Conservation (phyloP, 352 stramenopile species). For the Phytophthora sp. region DNA sequence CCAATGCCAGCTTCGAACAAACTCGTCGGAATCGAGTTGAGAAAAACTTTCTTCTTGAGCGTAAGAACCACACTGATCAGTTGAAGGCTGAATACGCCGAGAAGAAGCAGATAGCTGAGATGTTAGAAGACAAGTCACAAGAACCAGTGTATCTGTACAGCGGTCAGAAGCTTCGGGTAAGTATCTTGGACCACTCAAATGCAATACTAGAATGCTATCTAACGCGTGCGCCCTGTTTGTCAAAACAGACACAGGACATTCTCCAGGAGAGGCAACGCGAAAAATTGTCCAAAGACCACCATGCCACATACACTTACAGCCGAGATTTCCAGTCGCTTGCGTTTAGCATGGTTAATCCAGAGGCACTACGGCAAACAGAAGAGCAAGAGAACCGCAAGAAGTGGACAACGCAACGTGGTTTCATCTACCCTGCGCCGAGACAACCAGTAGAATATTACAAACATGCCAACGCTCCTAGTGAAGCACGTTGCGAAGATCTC, state of each 20-base stretch:
- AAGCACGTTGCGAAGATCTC: slow-evolving; percentile 85
- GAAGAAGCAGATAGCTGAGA: slow-evolving; percentile 38
- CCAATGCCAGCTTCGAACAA: slow-evolving; percentile 72
- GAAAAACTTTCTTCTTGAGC: slow-evolving; percentile 70
- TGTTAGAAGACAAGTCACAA: slow-evolving; percentile 35
- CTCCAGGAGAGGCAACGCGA: slow-evolving; percentile 83
- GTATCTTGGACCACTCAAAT: slow-evolving; percentile 1
- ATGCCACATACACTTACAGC: slow-evolving; percentile 85
- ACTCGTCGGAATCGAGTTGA: slow-evolving; percentile 44
- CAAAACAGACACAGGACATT: slow-evolving; percentile 73
- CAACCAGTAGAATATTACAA: slow-evolving; percentile 73
- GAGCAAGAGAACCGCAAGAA: slow-evolving; percentile 51
- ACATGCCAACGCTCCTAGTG: slow-evolving; percentile 72
- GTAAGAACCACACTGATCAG: slow-evolving; percentile 35
- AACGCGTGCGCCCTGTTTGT: background rate
- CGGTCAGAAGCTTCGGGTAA: slow-evolving; percentile 83
- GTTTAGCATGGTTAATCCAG: slow-evolving; percentile 79
- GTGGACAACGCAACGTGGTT: slow-evolving; percentile 89
- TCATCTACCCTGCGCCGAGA: slow-evolving; percentile 85
- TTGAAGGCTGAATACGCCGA: slow-evolving; percentile 42
- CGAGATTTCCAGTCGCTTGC: slow-evolving; percentile 88
- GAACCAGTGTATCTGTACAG: slow-evolving; percentile 86
- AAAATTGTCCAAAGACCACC: slow-evolving; percentile 43
- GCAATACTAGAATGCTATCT: background rate
- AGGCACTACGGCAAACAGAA: slow-evolving; percentile 59